phyloP scores from a whole-genome alignment of 1,284 basidiomycete species.

The Boletus holoroseus region DNA sequence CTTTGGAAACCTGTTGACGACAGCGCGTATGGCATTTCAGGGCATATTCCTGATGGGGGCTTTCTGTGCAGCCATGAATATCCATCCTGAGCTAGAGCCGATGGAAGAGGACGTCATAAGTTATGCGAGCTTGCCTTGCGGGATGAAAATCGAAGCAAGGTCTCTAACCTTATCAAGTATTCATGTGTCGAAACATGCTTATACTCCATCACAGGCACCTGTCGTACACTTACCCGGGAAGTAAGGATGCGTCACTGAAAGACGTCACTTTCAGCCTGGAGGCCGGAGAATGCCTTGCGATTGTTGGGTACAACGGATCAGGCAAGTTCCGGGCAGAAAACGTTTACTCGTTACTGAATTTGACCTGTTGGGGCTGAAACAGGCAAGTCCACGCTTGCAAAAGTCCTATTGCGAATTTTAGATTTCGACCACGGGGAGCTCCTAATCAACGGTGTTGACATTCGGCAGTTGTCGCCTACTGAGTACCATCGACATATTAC shows the following conservation, averaged over 20 bases:
- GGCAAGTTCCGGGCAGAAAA: conserved; percentile 39
- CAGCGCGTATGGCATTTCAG: conserved; percentile 66
- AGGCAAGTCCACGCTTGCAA: conserved; percentile 81
- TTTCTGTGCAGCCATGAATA: conserved; percentile 65
- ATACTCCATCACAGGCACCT: conserved; percentile 46
- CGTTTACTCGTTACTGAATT: conserved; percentile 7
- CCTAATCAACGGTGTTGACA: conserved; percentile 61
- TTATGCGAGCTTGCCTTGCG: conserved; percentile 46
- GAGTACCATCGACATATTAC: conserved; percentile 70
- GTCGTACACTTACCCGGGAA: conserved; percentile 73
- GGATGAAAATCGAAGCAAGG: conserved; percentile 68
- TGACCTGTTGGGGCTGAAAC: conserved; percentile 13
- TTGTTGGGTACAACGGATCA: conserved; percentile 79
- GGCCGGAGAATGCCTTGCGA: conserved; percentile 72
- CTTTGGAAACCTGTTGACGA: conserved; percentile 54
- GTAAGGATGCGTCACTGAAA: conserved; percentile 55
- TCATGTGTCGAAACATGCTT: conserved; percentile 11
- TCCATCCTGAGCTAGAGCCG: conserved; percentile 64
- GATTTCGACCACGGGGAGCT: conserved; percentile 66
- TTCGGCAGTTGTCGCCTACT: conserved; percentile 55
- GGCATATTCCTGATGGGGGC: conserved; percentile 78
- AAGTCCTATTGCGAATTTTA: conserved; percentile 68
- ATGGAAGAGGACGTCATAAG: conserved; percentile 42
- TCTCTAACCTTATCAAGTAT: conserved; percentile 32
- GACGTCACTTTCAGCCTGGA: conserved; percentile 64